These are phyloP conservation scores for Pisolithus marmoratus DNA, from an alignment of 768 basidiomycete species.

Conservation along the genomic window DNA sequence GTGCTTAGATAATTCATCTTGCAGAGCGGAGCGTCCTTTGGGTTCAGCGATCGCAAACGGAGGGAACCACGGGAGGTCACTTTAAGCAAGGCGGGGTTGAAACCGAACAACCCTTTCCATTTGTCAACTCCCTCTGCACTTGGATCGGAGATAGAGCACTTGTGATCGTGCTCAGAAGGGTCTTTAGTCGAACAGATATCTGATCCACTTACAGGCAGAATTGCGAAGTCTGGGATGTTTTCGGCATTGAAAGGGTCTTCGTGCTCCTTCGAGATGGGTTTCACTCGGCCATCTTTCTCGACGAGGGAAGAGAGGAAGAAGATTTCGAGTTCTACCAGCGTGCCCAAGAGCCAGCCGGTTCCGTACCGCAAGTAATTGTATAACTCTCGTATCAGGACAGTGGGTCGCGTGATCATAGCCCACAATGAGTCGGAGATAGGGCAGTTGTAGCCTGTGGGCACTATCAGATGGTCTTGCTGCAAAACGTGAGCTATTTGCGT, in stretches of 20 bases:
- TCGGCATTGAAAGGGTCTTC: constrained; percentile 15
- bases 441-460: constrained; percentile 29
- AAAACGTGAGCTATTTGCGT: not conserved
- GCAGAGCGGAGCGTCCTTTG: constrained; percentile 10
- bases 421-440: constrained; percentile 29
- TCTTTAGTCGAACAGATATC: not conserved
- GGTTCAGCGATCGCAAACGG: constrained; percentile 14
- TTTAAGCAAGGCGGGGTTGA: constrained; percentile 20
- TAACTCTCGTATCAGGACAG: constrained; percentile 25
- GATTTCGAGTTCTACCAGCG: constrained; percentile 28
- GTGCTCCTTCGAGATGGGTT: constrained; percentile 8
- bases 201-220: constrained; percentile 24
- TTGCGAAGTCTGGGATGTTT: constrained; percentile 36
- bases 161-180: constrained; percentile 10
- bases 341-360: constrained; percentile 27
- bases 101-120: constrained; percentile 20
- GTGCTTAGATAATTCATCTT: constrained; percentile 7
- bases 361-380: constrained; percentile 29
- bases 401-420: constrained; percentile 20
- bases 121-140: constrained; percentile 1
- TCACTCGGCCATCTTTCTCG: constrained; percentile 8
- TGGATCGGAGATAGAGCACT: constrained; percentile 8
- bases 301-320: constrained; percentile 26
- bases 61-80: constrained; percentile 14
- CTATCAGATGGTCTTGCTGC: constrained; percentile 36